phyloP scores from a whole-genome alignment of 495 filamentous ascomycete genomes.

The Penicillium macrosclerotiorum region DNA sequence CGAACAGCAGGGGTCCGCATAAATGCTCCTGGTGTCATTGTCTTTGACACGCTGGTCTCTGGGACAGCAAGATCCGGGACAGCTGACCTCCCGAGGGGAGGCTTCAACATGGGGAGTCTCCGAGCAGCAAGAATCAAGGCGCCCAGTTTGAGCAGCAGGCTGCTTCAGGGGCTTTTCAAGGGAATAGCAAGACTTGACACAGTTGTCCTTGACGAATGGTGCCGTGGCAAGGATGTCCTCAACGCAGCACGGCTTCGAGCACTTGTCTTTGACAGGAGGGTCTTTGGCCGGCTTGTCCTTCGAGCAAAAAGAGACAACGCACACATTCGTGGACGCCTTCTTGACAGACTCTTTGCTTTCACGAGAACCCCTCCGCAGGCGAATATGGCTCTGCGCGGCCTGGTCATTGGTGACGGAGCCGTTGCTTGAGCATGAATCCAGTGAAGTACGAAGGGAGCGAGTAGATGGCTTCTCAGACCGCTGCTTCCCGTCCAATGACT shows the following conservation, averaged over 20 bases:
- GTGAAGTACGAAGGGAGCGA: slow-evolving; percentile 8
- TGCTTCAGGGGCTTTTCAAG: not conserved
- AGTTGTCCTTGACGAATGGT: not conserved
- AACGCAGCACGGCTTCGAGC: not conserved
- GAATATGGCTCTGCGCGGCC: slow-evolving; percentile 2
- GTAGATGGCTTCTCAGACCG: slow-evolving; percentile 12
- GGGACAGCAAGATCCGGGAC: not conserved
- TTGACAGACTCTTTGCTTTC: slow-evolving; percentile 1
- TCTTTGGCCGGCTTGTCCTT: not conserved
- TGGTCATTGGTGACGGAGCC: not conserved
- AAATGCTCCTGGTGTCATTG: not conserved
- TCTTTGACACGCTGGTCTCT: not conserved
- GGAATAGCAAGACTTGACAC: not conserved
- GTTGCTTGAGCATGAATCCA: slow-evolving; percentile 10
- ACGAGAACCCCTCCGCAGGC: slow-evolving; percentile 7
- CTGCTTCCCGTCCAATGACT: slow-evolving; percentile 2
- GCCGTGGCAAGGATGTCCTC: not conserved
- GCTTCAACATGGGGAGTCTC: not conserved
- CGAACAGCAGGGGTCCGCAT: not conserved
- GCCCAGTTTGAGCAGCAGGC: not conserved
- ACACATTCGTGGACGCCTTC: not conserved
- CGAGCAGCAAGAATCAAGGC: slow-evolving; percentile 1
- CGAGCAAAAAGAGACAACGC: slow-evolving; percentile 1
- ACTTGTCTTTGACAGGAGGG: not conserved
- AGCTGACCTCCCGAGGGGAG: not conserved